Evolutionary conservation across 208 protist species (phyloP).

Genomic region (Leishmania braziliensis): DNA sequence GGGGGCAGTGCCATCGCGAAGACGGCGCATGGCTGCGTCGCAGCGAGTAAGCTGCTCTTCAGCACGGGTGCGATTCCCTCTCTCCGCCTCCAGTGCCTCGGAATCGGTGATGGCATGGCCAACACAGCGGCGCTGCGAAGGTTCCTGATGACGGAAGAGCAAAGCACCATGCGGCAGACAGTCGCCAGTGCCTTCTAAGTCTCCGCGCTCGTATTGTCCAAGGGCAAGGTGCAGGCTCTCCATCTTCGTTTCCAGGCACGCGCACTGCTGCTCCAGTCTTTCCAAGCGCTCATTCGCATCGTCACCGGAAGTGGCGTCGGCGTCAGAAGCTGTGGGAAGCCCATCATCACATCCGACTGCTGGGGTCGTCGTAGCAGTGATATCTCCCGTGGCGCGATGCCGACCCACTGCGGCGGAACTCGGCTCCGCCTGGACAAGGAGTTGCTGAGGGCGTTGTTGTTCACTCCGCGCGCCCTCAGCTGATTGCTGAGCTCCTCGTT

Average conservation of each 20-base stretch:
- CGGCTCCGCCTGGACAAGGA: conserved; percentile 1
- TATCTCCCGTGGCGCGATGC: not conserved
- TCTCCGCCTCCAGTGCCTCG: not conserved
- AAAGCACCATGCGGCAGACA: not conserved
- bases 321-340: not conserved
- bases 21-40: conserved; percentile 4
- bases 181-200: not conserved
- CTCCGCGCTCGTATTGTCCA: not conserved
- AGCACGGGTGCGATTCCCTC: not conserved
- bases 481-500: conserved; percentile 20
- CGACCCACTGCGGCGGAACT: not conserved
- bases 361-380: not conserved
- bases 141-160: not conserved
- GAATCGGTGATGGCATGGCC: not conserved
- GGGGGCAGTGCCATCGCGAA: conserved; percentile 5
- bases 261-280: conserved; percentile 16
- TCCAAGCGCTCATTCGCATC: conserved; percentile 3
- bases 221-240: conserved; percentile 12
- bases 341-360: not conserved
- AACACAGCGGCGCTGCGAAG: not conserved
- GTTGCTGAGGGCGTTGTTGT: conserved; percentile 5
- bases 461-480: conserved; percentile 9
- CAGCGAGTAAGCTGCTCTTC: conserved; percentile 28
- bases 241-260: conserved; percentile 1
- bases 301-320: not conserved